Evolutionary conservation across 139 green algal genomes (phyloP), one percentile per base, ranked within the genome.

Genomic region (Asterochloris erici): DNA sequence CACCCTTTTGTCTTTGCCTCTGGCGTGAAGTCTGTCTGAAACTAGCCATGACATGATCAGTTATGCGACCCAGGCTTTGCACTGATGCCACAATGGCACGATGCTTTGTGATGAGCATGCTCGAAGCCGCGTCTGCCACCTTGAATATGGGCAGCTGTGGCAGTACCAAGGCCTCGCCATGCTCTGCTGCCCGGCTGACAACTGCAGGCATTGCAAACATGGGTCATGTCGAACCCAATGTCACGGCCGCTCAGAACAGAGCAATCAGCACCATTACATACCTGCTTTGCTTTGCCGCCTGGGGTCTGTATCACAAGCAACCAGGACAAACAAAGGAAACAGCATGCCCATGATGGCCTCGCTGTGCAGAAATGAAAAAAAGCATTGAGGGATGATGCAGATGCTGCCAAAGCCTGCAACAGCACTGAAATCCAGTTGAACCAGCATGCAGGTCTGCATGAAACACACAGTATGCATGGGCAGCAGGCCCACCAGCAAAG

Each of bases 281-380:
- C 74, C 74, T 79, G 63, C 16, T n/a, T 79, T 12, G 17, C 63
- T 68, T 26, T 69, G 76, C 68, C 60, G 60, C 68, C 27, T 62
- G 19, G 77, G 77, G 0, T 81, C 77, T 28, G 77, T 28, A 38
- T 81, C 77, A 74, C 63, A 81, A 26, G 77, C 77, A 63, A 93
- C 88, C 71, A 96, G 86, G 15, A 95, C 88, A 74, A 90, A 93
- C 4, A 93, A 77, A 0, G 92, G 91, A 82, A 93, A 96, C 17
- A 93, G 76, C 61, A 95, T 78, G 14, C 86, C 86, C 62, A 92
- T 85, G 19, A 94, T 60, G 14, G 91, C 91, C 11, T 88, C 87
- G 2, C 90, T 89, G 17, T 78, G 77, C 78, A 93, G 93, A 73
- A 93, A 94, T 0, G 91, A 79, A 27, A 89, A 82, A 14, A 90